Base-by-base conservation (phyloP, 306 rosid genomes). In the Mimosa bimucronata region DNA sequence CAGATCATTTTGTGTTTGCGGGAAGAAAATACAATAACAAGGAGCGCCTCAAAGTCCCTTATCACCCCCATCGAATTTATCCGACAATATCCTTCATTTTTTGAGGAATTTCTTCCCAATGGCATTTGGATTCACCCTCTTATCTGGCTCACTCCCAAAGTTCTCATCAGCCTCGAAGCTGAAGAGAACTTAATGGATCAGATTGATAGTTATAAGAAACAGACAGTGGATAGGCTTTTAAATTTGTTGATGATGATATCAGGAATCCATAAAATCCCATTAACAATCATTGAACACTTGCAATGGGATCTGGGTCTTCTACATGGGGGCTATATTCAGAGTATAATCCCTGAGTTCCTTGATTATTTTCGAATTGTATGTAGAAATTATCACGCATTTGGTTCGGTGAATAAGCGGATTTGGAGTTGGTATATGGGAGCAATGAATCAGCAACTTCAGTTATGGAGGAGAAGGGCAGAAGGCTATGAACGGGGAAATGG, bases 281-380 rank as follows among this genome's bases (percentile, higher is more conserved):
- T 94, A 0, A 21, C 62, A 3, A 21, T 87, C 28, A 29, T 92
- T 13, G 89, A 92, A 0, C 41, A 7, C 44, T 67, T 94, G 29
- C 85, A 69, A 58, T 94, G 98, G 98, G 94, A 92, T 84, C 79
- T 94, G 46, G 98, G 97, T 30, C 93, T 94, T 57, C 98, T 97
- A n/a, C 80, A 75, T n/a, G n/a, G n/a, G 0, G 87, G 89, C 46
- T 92, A 84, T 12, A 74, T 62, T 3, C 53, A 26, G 26, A 85
- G 82, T 48, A 12, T 87, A 1, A 82, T 91, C 15, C 92, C 94
- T 0, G 94, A 92, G 40, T 94, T 88, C 81, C 97, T 97, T 2
- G 97, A 94, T 80, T 89, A 77, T 50, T 94, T 94, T 68, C 91
- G 86, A 1, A 58, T 88, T 8, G 85, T 68, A 0, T 86, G 77